Percentiles rank a stretch among this genome's conserved stretches.
Evolutionary conservation across 176 grass and related monocot genomes (phyloP).

Genomic region (Oryza australiensis): DNA sequence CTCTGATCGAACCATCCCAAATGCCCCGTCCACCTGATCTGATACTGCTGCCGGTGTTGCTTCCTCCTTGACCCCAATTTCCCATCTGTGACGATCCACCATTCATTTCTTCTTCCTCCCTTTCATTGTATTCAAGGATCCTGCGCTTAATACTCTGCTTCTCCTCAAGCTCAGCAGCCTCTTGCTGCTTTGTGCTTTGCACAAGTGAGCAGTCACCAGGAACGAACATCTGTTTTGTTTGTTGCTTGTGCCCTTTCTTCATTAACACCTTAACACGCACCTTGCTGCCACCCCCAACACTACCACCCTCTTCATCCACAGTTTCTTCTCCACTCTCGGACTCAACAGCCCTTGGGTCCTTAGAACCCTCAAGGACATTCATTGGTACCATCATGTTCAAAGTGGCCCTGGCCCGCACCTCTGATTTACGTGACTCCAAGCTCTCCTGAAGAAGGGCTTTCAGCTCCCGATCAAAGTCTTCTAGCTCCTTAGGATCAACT

Average conservation of each 20-base stretch:
- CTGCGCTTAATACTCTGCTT: constrained; percentile 82
- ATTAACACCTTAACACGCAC: constrained; percentile 92
- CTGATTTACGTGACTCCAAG: constrained; percentile 82
- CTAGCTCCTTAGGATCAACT: constrained; percentile 89
- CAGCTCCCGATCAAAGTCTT: constrained; percentile 93
- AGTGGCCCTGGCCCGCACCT: constrained; percentile 71
- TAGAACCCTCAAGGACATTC: constrained; percentile 86
- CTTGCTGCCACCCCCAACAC: constrained; percentile 57
- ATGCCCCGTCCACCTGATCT: constrained; percentile 62
- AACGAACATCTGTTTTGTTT: constrained; percentile 92
- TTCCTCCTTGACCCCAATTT: constrained; percentile 58
- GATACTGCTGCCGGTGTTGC: constrained; percentile 50
- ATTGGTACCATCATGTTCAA: constrained; percentile 99
- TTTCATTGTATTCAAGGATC: constrained; percentile 97
- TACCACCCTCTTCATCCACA: constrained; percentile 80
- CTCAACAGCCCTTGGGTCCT: constrained; percentile 52
- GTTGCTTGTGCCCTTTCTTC: constrained; percentile 96
- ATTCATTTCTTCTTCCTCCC: constrained; percentile 91
- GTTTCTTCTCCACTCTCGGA: constrained; percentile 96
- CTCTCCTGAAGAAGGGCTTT: constrained; percentile 96
- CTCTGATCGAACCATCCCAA: constrained; percentile 60
- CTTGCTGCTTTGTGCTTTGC: constrained; percentile 89
- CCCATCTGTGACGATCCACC: constrained; percentile 57
- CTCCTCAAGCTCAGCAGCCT: constrained; percentile 88
- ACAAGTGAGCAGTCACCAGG: constrained; percentile 86